Percentiles rank a stretch among this genome's conserved stretches.
Conservation (phyloP, 305 asterid genomes). For the Plantago rigida region DNA sequence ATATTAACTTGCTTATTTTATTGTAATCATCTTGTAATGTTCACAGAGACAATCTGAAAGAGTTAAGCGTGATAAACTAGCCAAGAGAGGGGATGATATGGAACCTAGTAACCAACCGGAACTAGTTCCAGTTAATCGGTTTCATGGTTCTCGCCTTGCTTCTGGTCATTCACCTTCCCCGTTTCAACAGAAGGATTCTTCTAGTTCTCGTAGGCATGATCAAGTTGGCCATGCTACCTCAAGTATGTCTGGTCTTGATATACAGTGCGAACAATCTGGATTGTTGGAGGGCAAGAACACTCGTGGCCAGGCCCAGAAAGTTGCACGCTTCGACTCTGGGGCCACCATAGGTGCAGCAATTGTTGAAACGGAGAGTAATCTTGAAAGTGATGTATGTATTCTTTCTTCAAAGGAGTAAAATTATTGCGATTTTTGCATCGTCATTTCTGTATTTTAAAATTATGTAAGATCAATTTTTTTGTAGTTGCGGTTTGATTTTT, state of each 20-base stretch:
- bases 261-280: constrained; percentile 35
- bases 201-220: constrained; percentile 33
- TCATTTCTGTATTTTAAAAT: constrained; percentile 9
- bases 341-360: constrained; percentile 88
- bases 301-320: constrained; percentile 42
- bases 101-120: constrained; percentile 67
- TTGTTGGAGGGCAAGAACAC: constrained; percentile 29
- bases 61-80: constrained; percentile 73
- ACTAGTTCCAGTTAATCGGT: constrained; percentile 74
- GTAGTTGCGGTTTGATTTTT: background rate
- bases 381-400: constrained; percentile 66
- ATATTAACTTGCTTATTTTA: constrained; percentile 3
- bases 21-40: constrained; percentile 18
- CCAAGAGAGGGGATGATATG: constrained; percentile 76
- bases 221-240: constrained; percentile 48
- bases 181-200: constrained; percentile 41
- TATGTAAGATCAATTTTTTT: constrained; percentile 9
- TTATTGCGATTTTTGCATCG: constrained; percentile 27
- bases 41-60: constrained; percentile 87
- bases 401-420: constrained; percentile 33
- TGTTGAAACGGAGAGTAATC: constrained; percentile 77
- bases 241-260: constrained; percentile 41
- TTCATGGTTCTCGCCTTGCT: constrained; percentile 91
- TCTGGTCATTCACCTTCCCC: constrained; percentile 85
- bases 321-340: constrained; percentile 54